phyloP scores from a whole-genome alignment of 768 basidiomycete species.

The Postia placenta region DNA sequence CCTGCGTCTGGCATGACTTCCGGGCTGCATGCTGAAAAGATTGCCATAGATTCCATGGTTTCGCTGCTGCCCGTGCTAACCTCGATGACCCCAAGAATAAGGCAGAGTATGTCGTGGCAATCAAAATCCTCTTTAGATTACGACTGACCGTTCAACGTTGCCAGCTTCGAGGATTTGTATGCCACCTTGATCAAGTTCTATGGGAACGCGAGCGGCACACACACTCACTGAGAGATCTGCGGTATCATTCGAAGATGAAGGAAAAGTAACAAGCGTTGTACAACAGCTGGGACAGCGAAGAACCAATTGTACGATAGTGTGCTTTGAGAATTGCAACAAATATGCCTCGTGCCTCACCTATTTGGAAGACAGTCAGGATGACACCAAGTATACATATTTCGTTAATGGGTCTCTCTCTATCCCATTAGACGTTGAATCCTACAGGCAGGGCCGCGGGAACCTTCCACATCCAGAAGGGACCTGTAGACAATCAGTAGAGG shows the following conservation, averaged over 20 bases:
- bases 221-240: background rate
- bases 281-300: too few species aligned
- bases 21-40: background rate
- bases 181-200: constrained; percentile 44
- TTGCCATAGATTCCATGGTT: constrained; percentile 49
- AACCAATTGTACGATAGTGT: too few species aligned
- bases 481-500: constrained; percentile 27
- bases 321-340: too few species aligned
- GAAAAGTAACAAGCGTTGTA: background rate
- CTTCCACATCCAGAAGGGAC: constrained; percentile 74
- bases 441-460: constrained; percentile 18
- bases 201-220: constrained; percentile 23
- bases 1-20: background rate
- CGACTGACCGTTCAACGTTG: too few species aligned
- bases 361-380: too few species aligned
- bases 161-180: constrained; percentile 52
- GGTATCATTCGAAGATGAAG: background rate
- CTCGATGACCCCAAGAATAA: constrained; percentile 50
- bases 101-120: constrained; percentile 45
- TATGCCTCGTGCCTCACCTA: too few species aligned
- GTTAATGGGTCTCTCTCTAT: too few species aligned
- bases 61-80: constrained; percentile 57
- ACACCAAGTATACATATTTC: too few species aligned
- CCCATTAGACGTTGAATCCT: too few species aligned
- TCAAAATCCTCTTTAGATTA: background rate